Evolutionary conservation across 805 yeast species (phyloP), one percentile per base, ranked within the genome.

Genomic region (Maudiozyma serrabonitensis): DNA sequence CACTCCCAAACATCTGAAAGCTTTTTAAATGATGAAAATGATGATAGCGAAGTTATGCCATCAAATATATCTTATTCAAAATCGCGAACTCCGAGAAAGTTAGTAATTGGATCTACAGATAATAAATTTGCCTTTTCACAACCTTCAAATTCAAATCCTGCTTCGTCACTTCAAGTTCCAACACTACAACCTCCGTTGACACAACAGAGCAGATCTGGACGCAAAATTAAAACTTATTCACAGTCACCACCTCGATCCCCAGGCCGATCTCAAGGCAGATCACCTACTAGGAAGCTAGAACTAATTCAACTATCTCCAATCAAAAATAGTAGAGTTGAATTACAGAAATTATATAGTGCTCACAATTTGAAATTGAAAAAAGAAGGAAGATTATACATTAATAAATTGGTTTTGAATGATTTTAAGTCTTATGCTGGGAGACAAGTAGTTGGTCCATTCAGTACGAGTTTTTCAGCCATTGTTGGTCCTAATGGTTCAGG

Each of bases 401-500:
- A 81, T 43, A 79, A 80, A 56, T 67, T 93, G 26, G 84, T 83
- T 1, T 72, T 95, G 41, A 81, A 82, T 1, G 85, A 93, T 63
- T 93, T 93, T 76, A 93, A 93, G 63, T 89, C 97, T 0, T 93
- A 93, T 63, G 98, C 97, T 0, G 99, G 99, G 0, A 71, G 75
- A 16, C 98, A 93, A 68, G 79, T 79, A 6, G 86, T 93, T 46
- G 99, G 99, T 0, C 99, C 99, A 0, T 93, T 93, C 67, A 85
- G 93, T 59, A 69, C 90, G 37, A 87, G 95, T 5, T 95, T 93
- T 61, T 87, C 96, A 11, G 98, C 99, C 0, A 95, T 93, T 11
- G 97, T 93, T 13, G 99, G 99, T 0, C 99, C 99, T 5, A 93
- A 93, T 65, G 99, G 99, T 8, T 85, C 96, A 12, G 99, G 99